A percentile compares a stretch with the other conserved stretches of the same genome.
Conservation (phyloP, 2,329 filamentous ascomycete species). For the Penicillium sp. region DNA sequence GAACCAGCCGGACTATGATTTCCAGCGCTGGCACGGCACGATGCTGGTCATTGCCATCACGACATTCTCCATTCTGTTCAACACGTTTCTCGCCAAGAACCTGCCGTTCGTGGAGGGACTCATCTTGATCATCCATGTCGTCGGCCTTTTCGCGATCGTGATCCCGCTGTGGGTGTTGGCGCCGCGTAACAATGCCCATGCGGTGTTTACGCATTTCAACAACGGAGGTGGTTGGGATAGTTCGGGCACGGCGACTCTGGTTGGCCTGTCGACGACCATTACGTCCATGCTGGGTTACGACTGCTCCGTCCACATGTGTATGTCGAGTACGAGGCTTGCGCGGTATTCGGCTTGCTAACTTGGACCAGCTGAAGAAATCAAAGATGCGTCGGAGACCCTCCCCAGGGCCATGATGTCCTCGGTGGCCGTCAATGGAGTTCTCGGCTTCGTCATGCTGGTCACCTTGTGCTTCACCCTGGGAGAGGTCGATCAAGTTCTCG, state of each 20-base stretch:
- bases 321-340: constrained; percentile 11
- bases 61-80: constrained; percentile 42
- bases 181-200: constrained; percentile 36
- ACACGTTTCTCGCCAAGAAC: constrained; percentile 41
- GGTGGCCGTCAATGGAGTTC: constrained; percentile 50
- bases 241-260: constrained; percentile 39
- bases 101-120: constrained; percentile 41
- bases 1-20: constrained; percentile 42
- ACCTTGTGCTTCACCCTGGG: constrained; percentile 55
- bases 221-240: constrained; percentile 43
- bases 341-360: constrained; percentile 5
- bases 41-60: constrained; percentile 44
- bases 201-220: constrained; percentile 43
- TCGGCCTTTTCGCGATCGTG: constrained; percentile 44
- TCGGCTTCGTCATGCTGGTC: constrained; percentile 58
- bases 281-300: constrained; percentile 44
- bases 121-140: constrained; percentile 44
- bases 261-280: constrained; percentile 43
- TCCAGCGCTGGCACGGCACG: constrained; percentile 46
- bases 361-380: constrained; percentile 40
- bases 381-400: constrained; percentile 50
- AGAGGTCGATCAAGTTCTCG: constrained; percentile 47
- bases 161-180: constrained; percentile 45
- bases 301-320: constrained; percentile 48
- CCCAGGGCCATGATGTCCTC: constrained; percentile 52